Evolutionary conservation across 768 basidiomycete genomes (phyloP).

Genomic region (Russula dissimulans): DNA sequence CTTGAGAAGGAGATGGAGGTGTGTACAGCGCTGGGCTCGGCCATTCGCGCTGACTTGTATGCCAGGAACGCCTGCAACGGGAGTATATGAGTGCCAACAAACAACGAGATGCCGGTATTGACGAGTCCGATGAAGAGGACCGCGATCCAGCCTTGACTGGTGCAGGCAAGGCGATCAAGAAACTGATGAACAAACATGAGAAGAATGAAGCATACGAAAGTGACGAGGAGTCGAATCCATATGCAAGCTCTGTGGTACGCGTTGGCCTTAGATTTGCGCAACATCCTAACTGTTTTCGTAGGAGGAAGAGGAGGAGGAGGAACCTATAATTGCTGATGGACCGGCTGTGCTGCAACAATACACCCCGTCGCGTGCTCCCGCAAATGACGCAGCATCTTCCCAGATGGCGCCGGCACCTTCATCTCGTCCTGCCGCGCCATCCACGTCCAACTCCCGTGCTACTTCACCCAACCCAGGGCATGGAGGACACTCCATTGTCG

Average conservation of each 20-base stretch:
- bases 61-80: conserved; percentile 72
- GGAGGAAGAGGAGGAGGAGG: conserved; percentile 71
- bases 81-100: conserved; percentile 77
- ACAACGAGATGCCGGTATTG: conserved; percentile 55
- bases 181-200: conserved; percentile 76
- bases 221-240: conserved; percentile 70
- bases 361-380: conserved; percentile 33
- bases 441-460: conserved; percentile 41
- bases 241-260: conserved; percentile 59
- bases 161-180: conserved; percentile 75
- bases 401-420: conserved; percentile 26
- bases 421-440: conserved; percentile 29
- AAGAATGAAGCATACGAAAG: conserved; percentile 76
- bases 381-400: conserved; percentile 26
- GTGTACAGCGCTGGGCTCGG: conserved; percentile 18
- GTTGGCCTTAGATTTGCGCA: background rate
- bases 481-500: conserved; percentile 72
- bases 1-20: conserved; percentile 71
- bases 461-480: conserved; percentile 51
- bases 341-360: conserved; percentile 40
- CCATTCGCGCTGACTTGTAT: conserved; percentile 12
- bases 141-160: conserved; percentile 49
- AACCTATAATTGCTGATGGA: conserved; percentile 36
- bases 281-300: conserved; percentile 23
- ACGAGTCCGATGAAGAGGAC: conserved; percentile 68